Conservation (phyloP, 176 grass and related monocot species). For the Zea luxurians region DNA sequence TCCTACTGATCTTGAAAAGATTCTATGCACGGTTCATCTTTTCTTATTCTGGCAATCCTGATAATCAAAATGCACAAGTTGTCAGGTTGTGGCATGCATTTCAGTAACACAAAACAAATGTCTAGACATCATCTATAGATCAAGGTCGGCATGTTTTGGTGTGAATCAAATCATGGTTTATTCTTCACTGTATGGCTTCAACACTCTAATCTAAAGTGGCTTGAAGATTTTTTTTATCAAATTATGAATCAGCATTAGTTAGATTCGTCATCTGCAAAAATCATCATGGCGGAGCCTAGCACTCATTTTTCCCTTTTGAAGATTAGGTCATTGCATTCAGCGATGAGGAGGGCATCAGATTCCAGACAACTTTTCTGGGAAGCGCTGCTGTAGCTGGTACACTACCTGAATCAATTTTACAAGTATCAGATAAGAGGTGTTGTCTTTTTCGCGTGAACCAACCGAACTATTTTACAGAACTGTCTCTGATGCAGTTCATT, state of each 20-base stretch:
- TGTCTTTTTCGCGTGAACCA: conserved; percentile 45
- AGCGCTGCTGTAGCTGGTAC: conserved; percentile 96
- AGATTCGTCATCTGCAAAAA: background rate
- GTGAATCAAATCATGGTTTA: background rate
- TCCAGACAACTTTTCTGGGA: conserved; percentile 95
- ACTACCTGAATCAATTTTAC: conserved; percentile 83
- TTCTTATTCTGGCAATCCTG: background rate
- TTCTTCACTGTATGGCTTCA: background rate
- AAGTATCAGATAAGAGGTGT: conserved; percentile 93
- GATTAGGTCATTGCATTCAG: conserved; percentile 95
- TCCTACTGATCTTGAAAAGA: conserved; percentile 2
- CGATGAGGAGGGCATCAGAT: conserved; percentile 91
- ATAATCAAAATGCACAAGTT: background rate
- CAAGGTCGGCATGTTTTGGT: background rate
- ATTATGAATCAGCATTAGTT: background rate
- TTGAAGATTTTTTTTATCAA: background rate
- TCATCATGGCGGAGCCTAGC: background rate
- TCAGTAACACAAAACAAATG: background rate
- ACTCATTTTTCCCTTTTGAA: conserved; percentile 6
- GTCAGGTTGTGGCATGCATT: background rate
- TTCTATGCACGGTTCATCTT: background rate
- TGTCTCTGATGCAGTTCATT: conserved; percentile 36
- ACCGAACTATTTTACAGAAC: background rate
- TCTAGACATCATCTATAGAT: background rate
- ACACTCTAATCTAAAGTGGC: background rate